Conservation (phyloP, 768 basidiomycete species). For the Leccinum ochraceum region DNA sequence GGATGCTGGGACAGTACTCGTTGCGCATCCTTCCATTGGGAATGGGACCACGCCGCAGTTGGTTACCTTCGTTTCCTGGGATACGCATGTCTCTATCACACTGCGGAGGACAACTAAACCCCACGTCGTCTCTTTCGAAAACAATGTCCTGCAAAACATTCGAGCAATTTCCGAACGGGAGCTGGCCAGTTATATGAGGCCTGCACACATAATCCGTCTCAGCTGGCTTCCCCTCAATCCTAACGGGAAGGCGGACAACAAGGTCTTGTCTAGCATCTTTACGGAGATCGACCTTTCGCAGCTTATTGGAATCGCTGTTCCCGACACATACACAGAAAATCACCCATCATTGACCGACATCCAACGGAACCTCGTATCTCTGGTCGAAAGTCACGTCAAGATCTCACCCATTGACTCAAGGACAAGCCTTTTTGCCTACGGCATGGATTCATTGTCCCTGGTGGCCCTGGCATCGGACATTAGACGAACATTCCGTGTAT, state of each 20-base stretch:
- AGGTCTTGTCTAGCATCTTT: conserved; percentile 30
- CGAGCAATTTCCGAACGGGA: conserved; percentile 39
- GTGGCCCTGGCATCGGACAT: conserved; percentile 26
- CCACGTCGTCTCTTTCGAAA: conserved; percentile 29
- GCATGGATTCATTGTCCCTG: conserved; percentile 35
- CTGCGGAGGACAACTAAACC: conserved; percentile 37
- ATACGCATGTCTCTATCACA: conserved; percentile 36
- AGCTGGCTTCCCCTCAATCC: conserved; percentile 47
- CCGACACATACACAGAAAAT: conserved; percentile 1
- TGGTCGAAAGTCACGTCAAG: conserved; percentile 29
- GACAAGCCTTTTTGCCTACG: conserved; percentile 36
- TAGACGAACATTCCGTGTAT: conserved; percentile 16
- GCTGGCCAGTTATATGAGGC: conserved; percentile 53
- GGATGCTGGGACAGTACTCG: conserved; percentile 44
- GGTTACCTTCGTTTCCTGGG: conserved; percentile 48
- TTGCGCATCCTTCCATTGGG: conserved; percentile 44
- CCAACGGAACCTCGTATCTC: conserved; percentile 39
- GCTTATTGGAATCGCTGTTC: conserved; percentile 16
- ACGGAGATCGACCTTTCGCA: conserved; percentile 21
- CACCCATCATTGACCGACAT: conserved; percentile 17
- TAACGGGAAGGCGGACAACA: conserved; percentile 38
- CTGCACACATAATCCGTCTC: conserved; percentile 50
- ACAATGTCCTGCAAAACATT: conserved; percentile 31
- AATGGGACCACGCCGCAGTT: conserved; percentile 38
- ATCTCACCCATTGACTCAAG: conserved; percentile 20